Evolutionary conservation across 306 rosid species (phyloP), one percentile per base, ranked within the genome.

Genomic region (Inga laurina): DNA sequence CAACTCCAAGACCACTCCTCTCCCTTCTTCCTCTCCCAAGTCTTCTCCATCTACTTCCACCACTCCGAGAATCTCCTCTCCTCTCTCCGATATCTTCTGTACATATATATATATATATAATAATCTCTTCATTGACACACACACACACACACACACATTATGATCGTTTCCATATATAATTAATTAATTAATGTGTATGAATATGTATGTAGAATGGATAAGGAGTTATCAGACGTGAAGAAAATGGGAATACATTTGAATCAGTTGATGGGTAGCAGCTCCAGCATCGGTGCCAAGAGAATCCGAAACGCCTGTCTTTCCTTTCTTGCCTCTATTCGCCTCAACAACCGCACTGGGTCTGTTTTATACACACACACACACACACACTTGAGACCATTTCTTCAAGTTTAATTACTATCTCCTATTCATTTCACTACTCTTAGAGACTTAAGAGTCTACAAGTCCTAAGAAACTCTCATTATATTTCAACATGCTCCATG

Each of bases 221-320:
- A 80, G 78, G 97, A 93, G 78, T 83, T 90, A 3, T 81, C 85
- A n/a, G 93, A 94, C 81, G 88, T 86, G 90, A 91, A 81, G 86
- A 95, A 90, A 81, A 91, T 95, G 82, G 95, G 83, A 51, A 90
- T 71, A 37, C 95, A 90, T 84, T 87, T 95, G 94, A 95, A 95
- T 86, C 98, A 95, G 80, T 90, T 95, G 3, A 88, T 91, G 84
- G 98, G 97, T 3, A 95, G 98, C 84, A 95, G 98, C 80, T 95
- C 98, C 14, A 93, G 98, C 92, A 95, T 95, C 64, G 98, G 98
- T 4, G 97, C 98, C 79, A 93, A 92, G 80, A 85, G 98, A 92
- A 89, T 95, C 90, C 90, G 95, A 24, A 87, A 81, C 80, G 87
- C 90, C 0, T 94, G 98, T 85, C 75, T 93, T 76, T 95, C 95